Percentiles rank a stretch among this genome's conserved stretches.
Evolutionary conservation across 2,329 filamentous ascomycete species (phyloP).

Genomic region (Scortechinia acanthostroma): DNA sequence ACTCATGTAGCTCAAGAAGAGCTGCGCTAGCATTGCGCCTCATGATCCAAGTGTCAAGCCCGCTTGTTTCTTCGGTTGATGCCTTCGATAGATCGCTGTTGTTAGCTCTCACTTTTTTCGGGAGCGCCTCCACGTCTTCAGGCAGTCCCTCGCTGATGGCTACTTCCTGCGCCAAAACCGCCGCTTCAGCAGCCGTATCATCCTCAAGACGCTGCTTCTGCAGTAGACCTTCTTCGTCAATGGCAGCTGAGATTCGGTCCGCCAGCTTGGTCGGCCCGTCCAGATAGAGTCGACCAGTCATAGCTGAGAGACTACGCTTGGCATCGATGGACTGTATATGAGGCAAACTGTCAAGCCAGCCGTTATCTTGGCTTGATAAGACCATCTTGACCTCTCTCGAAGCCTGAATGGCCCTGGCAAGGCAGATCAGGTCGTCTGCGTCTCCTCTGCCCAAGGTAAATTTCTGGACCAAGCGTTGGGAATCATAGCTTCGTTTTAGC

Average conservation of each 20-base stretch:
- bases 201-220: constrained; percentile 58
- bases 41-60: constrained; percentile 26
- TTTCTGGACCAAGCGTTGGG: constrained; percentile 61
- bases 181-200: constrained; percentile 44
- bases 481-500: constrained; percentile 55
- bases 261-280: constrained; percentile 45
- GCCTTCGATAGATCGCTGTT: constrained; percentile 11
- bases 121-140: constrained; percentile 29
- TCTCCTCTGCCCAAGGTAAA: constrained; percentile 66
- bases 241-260: constrained; percentile 46
- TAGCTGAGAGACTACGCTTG: constrained; percentile 13
- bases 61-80: constrained; percentile 17
- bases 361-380: neutral
- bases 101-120: constrained; percentile 13
- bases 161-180: constrained; percentile 49
- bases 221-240: constrained; percentile 65
- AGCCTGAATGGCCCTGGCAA: constrained; percentile 55
- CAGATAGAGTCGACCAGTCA: constrained; percentile 38
- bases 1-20: constrained; percentile 44
- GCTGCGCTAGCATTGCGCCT: constrained; percentile 39
- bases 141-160: constrained; percentile 40
- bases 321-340: too few relatives aligned
- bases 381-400: constrained; percentile 36
- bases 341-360: neutral
- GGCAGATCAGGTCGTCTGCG: constrained; percentile 60